These are phyloP conservation scores for Plasmodium sp. DNA, from an alignment of 169 alveolate species.

Conservation along the genomic window DNA sequence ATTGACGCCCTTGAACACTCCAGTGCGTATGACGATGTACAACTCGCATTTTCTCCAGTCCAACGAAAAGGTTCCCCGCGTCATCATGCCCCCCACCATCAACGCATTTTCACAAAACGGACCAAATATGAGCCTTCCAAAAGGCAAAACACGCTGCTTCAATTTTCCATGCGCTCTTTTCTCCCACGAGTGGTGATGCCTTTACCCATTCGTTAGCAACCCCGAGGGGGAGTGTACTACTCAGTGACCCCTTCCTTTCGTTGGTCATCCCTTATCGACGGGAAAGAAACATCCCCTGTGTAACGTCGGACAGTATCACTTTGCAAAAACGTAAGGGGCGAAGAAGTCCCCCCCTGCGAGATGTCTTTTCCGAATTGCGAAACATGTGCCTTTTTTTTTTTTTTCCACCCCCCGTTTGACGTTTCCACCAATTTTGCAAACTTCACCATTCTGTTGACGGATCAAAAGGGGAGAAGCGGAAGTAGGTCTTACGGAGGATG, in stretches of 20 bases:
- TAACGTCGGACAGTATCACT: not conserved
- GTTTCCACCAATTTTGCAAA: not conserved
- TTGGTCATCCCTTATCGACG: not conserved
- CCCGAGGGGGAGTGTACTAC: not conserved
- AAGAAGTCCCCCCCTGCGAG: not conserved
- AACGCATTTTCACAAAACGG: not conserved
- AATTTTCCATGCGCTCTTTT: not conserved
- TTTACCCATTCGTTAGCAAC: not conserved
- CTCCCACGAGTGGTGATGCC: not conserved
- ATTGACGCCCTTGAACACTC: not conserved
- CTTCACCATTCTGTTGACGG: not conserved
- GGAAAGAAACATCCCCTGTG: not conserved
- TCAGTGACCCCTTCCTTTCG: not conserved
- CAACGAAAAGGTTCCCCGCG: not conserved
- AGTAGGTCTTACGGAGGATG: not conserved
- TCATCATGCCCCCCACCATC: not conserved
- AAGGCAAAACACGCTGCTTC: not conserved
- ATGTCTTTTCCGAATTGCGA: not conserved
- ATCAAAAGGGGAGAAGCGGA: conserved; percentile 7
- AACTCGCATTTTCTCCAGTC: not conserved
- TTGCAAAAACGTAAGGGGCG: not conserved
- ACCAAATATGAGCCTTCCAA: not conserved
- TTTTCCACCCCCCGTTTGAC: not conserved
- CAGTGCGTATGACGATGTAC: not conserved
- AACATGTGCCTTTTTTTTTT: not conserved